A percentile compares a stretch with the other conserved stretches of the same genome.
These are phyloP conservation scores for Globisporangium canariense DNA, from an alignment of 352 stramenopile species.

Conservation along the genomic window DNA sequence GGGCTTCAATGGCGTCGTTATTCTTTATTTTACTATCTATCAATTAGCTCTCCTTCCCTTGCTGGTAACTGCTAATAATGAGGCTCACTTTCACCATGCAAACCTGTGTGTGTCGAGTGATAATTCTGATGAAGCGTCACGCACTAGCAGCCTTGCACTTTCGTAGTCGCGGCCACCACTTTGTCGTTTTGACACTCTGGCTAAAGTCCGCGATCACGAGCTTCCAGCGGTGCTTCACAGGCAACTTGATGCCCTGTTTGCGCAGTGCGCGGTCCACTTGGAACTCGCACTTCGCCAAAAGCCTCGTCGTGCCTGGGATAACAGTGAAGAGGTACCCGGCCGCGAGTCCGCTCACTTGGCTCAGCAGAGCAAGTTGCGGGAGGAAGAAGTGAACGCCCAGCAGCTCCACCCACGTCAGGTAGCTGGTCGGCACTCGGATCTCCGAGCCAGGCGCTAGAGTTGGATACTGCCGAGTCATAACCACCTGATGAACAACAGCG, in stretches of 20 bases:
- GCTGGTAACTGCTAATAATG: not conserved
- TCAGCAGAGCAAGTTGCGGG: conserved; percentile 44
- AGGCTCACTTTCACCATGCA: not conserved
- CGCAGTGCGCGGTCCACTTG: conserved; percentile 8
- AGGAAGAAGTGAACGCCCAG: conserved; percentile 41
- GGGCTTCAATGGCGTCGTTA: not conserved
- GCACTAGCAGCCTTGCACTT: conserved; percentile 4
- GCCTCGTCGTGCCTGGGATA: conserved; percentile 11
- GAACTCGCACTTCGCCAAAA: conserved; percentile 5
- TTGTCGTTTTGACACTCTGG: conserved; percentile 6
- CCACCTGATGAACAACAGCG: not conserved
- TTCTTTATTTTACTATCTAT: not conserved
- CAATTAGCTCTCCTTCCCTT: not conserved
- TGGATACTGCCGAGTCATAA: conserved; percentile 29
- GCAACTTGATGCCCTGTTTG: conserved; percentile 14
- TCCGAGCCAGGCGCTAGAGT: conserved; percentile 14
- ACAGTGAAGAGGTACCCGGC: conserved; percentile 27
- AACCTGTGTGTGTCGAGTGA: not conserved
- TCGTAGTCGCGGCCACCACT: conserved; percentile 12
- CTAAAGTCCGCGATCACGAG: conserved; percentile 8
- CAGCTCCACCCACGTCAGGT: conserved; percentile 57
- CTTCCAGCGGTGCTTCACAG: conserved; percentile 17
- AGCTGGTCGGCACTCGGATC: conserved; percentile 34
- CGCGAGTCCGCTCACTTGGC: conserved; percentile 47
- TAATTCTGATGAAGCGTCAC: not conserved